Evolutionary conservation across 768 basidiomycete species (phyloP), one percentile per base, ranked within the genome.

Genomic region (Lentinula raphanica): DNA sequence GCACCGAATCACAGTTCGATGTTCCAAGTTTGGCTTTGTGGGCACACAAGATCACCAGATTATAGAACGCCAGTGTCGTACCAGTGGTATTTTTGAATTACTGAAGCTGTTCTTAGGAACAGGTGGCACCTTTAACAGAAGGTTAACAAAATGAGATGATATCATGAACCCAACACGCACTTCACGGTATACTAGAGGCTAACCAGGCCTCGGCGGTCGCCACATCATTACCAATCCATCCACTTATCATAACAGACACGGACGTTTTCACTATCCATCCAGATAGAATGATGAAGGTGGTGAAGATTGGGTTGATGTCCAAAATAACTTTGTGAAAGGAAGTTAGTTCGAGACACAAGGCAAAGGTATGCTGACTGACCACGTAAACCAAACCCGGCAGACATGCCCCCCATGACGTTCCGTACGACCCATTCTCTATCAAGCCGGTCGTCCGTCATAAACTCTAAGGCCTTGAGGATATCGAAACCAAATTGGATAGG

Each of bases 361-460:
- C 11, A 9, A 8, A 55, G 15, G 35, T 5, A 8, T 48, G 12
- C 15, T 27, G 0, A 67, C 75, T 42, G 64, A 92, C 91, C 88
- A 65, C 91, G 82, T 54, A 94, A 69, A 0, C 90, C 92, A 68
- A 93, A 94, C 1, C 92, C 92, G 31, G 91, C 87, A 11, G 90
- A 87, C 83, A 94, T 86, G 0, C 92, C 92, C 11, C 92, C 92
- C 1, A 94, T 74, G 9, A 92, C 76, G 63, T 94, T 93, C 25
- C 92, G 79, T 3, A 93, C 84, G 5, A 92, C 74, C 92, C 92
- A 94, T 65, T 88, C 89, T 6, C 88, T 81, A 67, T 93, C 89
- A 1, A 93, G 71, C 29, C 80, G 82, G 60, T 87, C 85, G 51
- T 91, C 89, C 61, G 88, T 86, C 54, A 91, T 75, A 2, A 87